Evolutionary conservation across 352 stramenopile species (phyloP).

Genomic region (Pilasporangium apinafurcum): DNA sequence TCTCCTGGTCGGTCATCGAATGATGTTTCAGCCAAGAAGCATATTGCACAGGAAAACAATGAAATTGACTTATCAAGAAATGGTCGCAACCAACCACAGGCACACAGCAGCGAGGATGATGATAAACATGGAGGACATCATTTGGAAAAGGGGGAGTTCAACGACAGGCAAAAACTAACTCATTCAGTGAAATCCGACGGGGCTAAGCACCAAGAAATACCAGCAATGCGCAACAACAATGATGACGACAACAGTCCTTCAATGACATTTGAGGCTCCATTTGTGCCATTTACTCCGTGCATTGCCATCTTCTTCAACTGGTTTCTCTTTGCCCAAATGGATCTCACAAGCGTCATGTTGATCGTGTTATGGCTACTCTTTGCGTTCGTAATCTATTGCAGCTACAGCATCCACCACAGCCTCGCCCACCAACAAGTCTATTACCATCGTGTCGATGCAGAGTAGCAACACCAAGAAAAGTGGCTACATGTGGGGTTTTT

Average conservation of each 20-base stretch:
- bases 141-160: too few relatives aligned
- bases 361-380: slow-evolving; percentile 66
- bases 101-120: background rate
- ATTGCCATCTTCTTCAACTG: slow-evolving; percentile 87
- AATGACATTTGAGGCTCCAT: slow-evolving; percentile 55
- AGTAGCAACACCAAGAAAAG: too few relatives aligned
- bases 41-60: too few relatives aligned
- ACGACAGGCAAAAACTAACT: too few relatives aligned
- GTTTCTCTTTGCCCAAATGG: slow-evolving; percentile 84
- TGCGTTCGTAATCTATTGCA: slow-evolving; percentile 57
- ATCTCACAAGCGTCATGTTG: slow-evolving; percentile 47
- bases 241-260: background rate
- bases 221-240: too few relatives aligned
- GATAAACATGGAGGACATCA: background rate
- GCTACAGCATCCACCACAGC: slow-evolving; percentile 67
- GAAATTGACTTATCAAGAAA: too few relatives aligned
- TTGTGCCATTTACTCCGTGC: slow-evolving; percentile 74
- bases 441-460: slow-evolving; percentile 42
- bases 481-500: too few relatives aligned
- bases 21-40: slow-evolving; percentile 5
- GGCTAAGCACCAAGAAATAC: background rate
- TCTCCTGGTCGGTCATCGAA: background rate
- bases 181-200: slow-evolving; percentile 5
- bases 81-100: background rate
- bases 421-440: slow-evolving; percentile 60